A percentile compares a stretch with the other conserved stretches of the same genome.
Conservation (phyloP, 2,329 filamentous ascomycete genomes). For the Raffaelea albimanens region DNA sequence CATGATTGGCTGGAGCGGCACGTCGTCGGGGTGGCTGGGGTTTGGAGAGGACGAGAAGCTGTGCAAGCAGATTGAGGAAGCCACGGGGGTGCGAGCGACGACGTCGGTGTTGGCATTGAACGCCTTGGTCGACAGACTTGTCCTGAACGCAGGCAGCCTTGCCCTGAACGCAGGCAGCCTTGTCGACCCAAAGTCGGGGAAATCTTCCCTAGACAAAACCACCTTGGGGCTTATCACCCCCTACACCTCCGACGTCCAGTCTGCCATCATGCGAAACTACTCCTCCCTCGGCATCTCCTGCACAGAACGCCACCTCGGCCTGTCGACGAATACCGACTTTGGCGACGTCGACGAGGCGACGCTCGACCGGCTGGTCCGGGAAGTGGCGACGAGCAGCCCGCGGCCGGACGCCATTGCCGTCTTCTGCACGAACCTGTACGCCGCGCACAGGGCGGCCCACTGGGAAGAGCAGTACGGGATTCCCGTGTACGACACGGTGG, state of each 20-base stretch:
- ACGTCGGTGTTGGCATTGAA: slow-evolving; percentile 32
- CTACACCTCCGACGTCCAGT: slow-evolving; percentile 29
- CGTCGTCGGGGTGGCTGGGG: slow-evolving; percentile 26
- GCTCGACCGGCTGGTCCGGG: slow-evolving; percentile 14
- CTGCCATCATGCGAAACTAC: slow-evolving; percentile 26
- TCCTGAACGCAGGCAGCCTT: slow-evolving; percentile 11
- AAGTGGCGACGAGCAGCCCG: slow-evolving; percentile 18
- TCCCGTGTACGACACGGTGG: slow-evolving; percentile 30
- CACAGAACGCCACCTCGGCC: slow-evolving; percentile 9
- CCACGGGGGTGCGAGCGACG: slow-evolving; percentile 26
- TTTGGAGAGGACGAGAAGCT: slow-evolving; percentile 29
- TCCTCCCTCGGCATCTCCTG: slow-evolving; percentile 21
- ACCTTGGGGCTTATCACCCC: slow-evolving; percentile 31
- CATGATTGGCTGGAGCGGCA: slow-evolving; percentile 28
- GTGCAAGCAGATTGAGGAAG: slow-evolving; percentile 25
- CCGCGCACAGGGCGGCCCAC: slow-evolving; percentile 24
- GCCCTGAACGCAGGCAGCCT: no score
- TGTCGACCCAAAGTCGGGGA: no score
- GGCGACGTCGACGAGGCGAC: slow-evolving; percentile 20
- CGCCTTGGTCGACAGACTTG: slow-evolving; percentile 3
- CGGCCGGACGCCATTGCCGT: slow-evolving; percentile 24
- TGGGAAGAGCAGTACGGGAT: slow-evolving; percentile 28
- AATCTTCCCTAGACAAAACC: no score
- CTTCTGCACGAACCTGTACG: slow-evolving; percentile 32
- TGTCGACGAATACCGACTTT: slow-evolving; percentile 27